phyloP scores from a whole-genome alignment of 768 basidiomycete genomes.

The Tylopilus cervinicoccineus region DNA sequence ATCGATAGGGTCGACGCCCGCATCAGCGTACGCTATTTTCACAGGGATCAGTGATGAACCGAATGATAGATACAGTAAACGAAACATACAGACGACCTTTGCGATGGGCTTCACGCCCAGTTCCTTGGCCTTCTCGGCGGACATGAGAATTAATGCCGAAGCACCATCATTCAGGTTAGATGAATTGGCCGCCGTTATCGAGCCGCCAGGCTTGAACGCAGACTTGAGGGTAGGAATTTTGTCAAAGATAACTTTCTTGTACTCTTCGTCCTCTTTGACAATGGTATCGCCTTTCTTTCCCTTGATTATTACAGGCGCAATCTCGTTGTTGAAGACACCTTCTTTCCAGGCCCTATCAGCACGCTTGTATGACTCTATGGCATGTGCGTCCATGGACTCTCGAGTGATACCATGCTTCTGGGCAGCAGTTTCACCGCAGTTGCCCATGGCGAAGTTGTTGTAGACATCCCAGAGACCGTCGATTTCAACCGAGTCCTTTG shows the following conservation, averaged over 20 bases:
- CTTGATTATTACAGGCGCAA: constrained; percentile 86
- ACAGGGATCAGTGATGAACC: constrained; percentile 4
- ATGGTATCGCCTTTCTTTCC: constrained; percentile 92
- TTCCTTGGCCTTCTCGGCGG: constrained; percentile 87
- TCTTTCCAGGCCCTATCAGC: constrained; percentile 87
- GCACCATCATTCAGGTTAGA: constrained; percentile 95
- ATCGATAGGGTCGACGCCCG: constrained; percentile 93
- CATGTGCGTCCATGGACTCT: constrained; percentile 85
- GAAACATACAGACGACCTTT: constrained; percentile 79
- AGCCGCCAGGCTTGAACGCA: constrained; percentile 85
- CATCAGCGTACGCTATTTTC: constrained; percentile 86
- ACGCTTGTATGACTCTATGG: constrained; percentile 92
- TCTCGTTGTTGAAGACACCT: constrained; percentile 82
- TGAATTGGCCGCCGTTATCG: constrained; percentile 96
- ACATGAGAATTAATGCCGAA: constrained; percentile 92
- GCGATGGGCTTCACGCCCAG: constrained; percentile 92
- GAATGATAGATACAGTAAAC: not conserved
- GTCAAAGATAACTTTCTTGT: constrained; percentile 93
- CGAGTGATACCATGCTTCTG: constrained; percentile 80
- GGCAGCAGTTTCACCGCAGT: constrained; percentile 88
- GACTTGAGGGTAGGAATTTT: constrained; percentile 88
- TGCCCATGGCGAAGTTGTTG: constrained; percentile 98
- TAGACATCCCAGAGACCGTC: constrained; percentile 98
- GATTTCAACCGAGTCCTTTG: constrained; percentile 81
- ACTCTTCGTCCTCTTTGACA: constrained; percentile 94